Conservation (phyloP, 352 stramenopile species). For the Phytophthora nicotianae region DNA sequence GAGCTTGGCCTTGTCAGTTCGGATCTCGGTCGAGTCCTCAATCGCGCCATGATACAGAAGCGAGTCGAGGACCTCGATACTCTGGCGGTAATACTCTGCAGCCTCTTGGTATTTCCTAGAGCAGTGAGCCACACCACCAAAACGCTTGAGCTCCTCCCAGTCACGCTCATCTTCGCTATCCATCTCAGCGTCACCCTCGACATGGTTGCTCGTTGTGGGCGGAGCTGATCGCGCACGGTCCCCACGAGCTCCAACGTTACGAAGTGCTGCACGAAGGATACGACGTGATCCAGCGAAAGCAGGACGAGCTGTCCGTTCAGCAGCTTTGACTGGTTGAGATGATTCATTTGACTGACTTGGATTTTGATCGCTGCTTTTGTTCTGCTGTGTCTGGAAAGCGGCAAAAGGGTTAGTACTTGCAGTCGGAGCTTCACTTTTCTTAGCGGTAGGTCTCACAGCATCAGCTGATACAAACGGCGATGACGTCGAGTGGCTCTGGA, state of each 20-base stretch:
- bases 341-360: background rate
- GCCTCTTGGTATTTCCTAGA: constrained; percentile 51
- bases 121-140: constrained; percentile 56
- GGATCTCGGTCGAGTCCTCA: constrained; percentile 41
- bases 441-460: constrained; percentile 10
- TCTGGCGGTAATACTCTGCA: constrained; percentile 63
- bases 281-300: constrained; percentile 32
- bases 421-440: constrained; percentile 10
- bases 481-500: constrained; percentile 19
- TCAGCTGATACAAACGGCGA: constrained; percentile 15
- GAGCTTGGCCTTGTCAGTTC: constrained; percentile 81
- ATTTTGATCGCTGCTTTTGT: background rate
- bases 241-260: constrained; percentile 19
- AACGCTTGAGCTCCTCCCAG: constrained; percentile 69
- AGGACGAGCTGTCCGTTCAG: constrained; percentile 7
- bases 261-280: constrained; percentile 40
- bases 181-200: constrained; percentile 36
- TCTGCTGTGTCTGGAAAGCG: background rate
- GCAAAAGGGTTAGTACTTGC: background rate
- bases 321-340: constrained; percentile 10
- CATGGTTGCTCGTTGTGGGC: background rate
- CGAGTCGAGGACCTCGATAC: constrained; percentile 55
- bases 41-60: constrained; percentile 38
- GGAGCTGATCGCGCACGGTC: constrained; percentile 28
- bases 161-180: constrained; percentile 42